These are phyloP conservation scores for Vanrija sp. DNA, from an alignment of 1,284 basidiomycete genomes.

Conservation along the genomic window DNA sequence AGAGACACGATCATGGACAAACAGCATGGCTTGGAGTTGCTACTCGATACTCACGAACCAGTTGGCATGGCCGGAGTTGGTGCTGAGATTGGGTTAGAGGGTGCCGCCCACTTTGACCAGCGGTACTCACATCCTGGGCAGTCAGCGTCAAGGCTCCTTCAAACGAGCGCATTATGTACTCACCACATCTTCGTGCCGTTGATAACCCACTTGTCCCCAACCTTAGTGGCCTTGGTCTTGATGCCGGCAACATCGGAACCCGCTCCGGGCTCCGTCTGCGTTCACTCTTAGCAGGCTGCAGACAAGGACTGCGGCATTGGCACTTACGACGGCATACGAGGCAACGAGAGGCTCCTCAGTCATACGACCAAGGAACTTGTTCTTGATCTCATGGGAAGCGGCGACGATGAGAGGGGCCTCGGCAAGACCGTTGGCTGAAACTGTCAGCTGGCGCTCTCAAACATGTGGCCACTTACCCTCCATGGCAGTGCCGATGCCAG, in stretches of 20 bases:
- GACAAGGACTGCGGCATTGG: too few species aligned
- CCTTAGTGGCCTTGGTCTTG: conserved; percentile 53
- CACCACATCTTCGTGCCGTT: conserved; percentile 57
- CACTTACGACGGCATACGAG: conserved; percentile 52
- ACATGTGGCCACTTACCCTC: conserved; percentile 30
- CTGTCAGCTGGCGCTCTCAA: background rate
- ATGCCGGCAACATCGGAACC: conserved; percentile 56
- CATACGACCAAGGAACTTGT: conserved; percentile 57
- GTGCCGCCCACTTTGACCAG: background rate
- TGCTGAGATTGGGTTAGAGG: conserved; percentile 33
- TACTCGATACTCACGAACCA: conserved; percentile 38
- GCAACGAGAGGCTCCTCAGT: conserved; percentile 57
- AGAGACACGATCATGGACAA: background rate
- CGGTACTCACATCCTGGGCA: conserved; percentile 35
- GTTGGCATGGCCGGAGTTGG: conserved; percentile 55
- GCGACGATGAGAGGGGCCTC: conserved; percentile 55
- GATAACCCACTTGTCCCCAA: conserved; percentile 53
- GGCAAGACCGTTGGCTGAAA: conserved; percentile 52
- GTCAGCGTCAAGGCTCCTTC: conserved; percentile 1
- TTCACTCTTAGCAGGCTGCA: background rate
- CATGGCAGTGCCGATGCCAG: conserved; percentile 55
- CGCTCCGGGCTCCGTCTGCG: conserved; percentile 54
- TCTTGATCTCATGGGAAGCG: conserved; percentile 53
- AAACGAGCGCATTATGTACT: conserved; percentile 12
- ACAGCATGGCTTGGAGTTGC: background rate